A percentile compares a stretch with the other conserved stretches of the same genome.
phyloP scores from a whole-genome alignment of 768 basidiomycete species.

The Boletus subparvulus region DNA sequence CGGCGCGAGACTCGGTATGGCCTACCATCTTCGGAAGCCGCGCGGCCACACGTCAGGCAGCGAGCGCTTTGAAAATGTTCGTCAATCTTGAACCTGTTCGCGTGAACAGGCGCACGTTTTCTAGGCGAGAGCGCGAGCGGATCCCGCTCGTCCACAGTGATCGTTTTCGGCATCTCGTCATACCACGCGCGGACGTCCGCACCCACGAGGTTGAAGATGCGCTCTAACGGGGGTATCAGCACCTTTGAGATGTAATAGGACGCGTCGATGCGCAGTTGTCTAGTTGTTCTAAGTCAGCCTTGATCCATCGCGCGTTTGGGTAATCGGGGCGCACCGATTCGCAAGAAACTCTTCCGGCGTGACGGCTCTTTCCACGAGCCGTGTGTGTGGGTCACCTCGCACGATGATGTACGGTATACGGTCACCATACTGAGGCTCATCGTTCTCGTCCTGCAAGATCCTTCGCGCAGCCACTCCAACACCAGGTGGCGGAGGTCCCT shows the following conservation, averaged over 20 bases:
- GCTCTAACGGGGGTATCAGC: slow-evolving; percentile 85
- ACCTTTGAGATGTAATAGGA: slow-evolving; percentile 85
- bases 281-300: slow-evolving; percentile 26
- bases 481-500: slow-evolving; percentile 86
- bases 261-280: slow-evolving; percentile 76
- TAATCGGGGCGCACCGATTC: slow-evolving; percentile 48
- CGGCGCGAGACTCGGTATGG: neutral
- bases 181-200: slow-evolving; percentile 88
- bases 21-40: slow-evolving; percentile 53
- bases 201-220: slow-evolving; percentile 88
- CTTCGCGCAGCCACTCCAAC: slow-evolving; percentile 80
- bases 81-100: slow-evolving; percentile 57
- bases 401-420: slow-evolving; percentile 89
- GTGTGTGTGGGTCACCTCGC: slow-evolving; percentile 56
- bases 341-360: slow-evolving; percentile 69
- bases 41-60: slow-evolving; percentile 66
- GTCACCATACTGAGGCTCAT: slow-evolving; percentile 91
- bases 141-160: slow-evolving; percentile 38
- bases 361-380: slow-evolving; percentile 74
- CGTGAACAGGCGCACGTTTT: slow-evolving; percentile 29
- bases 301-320: neutral
- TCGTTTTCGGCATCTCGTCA: slow-evolving; percentile 73
- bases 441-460: slow-evolving; percentile 69
- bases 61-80: slow-evolving; percentile 70
- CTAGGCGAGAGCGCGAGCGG: slow-evolving; percentile 37